These are phyloP conservation scores for Nigrograna mackinnonii DNA, from an alignment of 2,329 filamentous ascomycete species.

Conservation along the genomic window DNA sequence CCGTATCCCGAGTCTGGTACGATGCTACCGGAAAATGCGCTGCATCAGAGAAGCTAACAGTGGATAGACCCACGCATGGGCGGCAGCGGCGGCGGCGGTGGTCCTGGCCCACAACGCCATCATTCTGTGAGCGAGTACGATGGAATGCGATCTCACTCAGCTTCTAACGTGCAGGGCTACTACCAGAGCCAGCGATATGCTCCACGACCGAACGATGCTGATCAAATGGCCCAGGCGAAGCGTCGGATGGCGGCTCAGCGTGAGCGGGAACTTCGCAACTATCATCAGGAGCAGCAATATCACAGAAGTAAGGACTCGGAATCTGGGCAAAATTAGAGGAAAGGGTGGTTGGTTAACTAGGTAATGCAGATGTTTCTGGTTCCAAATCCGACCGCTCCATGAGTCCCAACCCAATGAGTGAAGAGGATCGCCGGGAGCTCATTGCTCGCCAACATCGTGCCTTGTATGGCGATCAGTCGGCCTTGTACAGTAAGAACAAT, in stretches of 20 bases:
- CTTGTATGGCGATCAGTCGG: constrained; percentile 76
- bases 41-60: constrained; percentile 13
- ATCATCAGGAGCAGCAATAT: constrained; percentile 99
- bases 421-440: constrained; percentile 93
- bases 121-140: constrained; percentile 87
- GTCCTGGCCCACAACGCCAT: constrained; percentile 72
- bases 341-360: constrained; percentile 52
- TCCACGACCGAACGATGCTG: constrained; percentile 84
- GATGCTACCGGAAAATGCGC: too few species aligned
- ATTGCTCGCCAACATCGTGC: constrained; percentile 95
- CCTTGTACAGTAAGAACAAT: constrained; percentile 68
- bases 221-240: constrained; percentile 99
- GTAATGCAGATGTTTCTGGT: constrained; percentile 70
- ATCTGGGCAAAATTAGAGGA: constrained; percentile 66
- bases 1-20: constrained; percentile 64
- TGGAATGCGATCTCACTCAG: constrained; percentile 71
- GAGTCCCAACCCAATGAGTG: constrained; percentile 85
- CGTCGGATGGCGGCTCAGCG: constrained; percentile 98
- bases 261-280: constrained; percentile 98
- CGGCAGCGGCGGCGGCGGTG: too few species aligned
- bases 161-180: constrained; percentile 86
- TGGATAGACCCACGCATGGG: constrained; percentile 72
- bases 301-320: constrained; percentile 94
- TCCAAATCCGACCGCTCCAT: constrained; percentile 85
- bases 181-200: constrained; percentile 94